Base-by-base conservation (phyloP, 352 stramenopile genomes). In the Aphanomyces stellatus region DNA sequence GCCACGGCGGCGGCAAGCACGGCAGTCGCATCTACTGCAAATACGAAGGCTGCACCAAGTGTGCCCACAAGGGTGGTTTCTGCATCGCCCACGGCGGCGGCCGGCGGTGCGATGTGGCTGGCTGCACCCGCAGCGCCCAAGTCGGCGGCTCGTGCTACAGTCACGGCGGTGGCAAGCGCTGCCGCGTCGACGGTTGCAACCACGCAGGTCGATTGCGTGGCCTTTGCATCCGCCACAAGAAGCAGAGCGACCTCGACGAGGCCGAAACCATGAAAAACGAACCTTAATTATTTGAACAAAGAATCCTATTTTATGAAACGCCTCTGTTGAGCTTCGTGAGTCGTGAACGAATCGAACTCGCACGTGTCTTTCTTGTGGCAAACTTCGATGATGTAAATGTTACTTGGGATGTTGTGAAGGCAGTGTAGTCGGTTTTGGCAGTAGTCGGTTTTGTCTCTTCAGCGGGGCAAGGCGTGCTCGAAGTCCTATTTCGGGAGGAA, bases 171-270 rank as follows among this genome's bases (percentile, higher is more conserved):
- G 84, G 82, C 27, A 91, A 93, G 70, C 84, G 84, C 40, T 93
- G 84, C 56, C 72, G 71, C 0, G 77, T 82, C 11, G 74, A 80
- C 3, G 75, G 90, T 65, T 93, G 84, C 64, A 89, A 89, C 62
- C 84, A 90, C 68, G 82, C 82, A 0, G 84, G 81, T 27, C 82
- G 82, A 64, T 89, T 90, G 55, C 78, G 82, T 13, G 84, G 84
- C n/a, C 76, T 84, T 37, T 93, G 84, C 75, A 93, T 93, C 56
- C 73, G 81, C 34, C 84, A 93, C 71, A 80, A 82, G 59, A 87
- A 85, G 68, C 62, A 71, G 19, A 62, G 30, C 22, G 49, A 65
- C n/a, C n/a, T n/a, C n/a, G n/a, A n/a, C n/a, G n/a, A n/a, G n/a
- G n/a, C n/a, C n/a, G n/a, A n/a, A n/a, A n/a, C n/a, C n/a, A n/a